Evolutionary conservation across 768 basidiomycete genomes (phyloP).

Genomic region (Clitopilus passeckerianus): DNA sequence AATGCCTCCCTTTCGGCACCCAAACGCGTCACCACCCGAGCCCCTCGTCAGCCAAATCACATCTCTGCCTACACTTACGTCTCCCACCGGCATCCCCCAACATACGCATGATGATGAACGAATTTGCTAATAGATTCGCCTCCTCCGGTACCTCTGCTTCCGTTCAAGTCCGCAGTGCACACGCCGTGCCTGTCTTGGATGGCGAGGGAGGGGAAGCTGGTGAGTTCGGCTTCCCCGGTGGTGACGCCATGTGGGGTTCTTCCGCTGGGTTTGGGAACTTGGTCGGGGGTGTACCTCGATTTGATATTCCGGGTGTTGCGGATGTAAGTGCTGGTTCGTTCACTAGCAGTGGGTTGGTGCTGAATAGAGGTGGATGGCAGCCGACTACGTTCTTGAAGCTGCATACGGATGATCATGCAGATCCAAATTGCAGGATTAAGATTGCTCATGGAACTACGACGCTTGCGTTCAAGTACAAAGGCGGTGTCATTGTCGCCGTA

Average conservation of each 20-base stretch:
- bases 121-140: constrained; percentile 61
- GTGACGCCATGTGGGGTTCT: constrained; percentile 76
- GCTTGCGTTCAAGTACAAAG: constrained; percentile 92
- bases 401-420: constrained; percentile 94
- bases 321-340: constrained; percentile 50
- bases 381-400: constrained; percentile 85
- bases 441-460: constrained; percentile 99
- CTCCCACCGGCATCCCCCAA: background rate
- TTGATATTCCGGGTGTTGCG: constrained; percentile 65
- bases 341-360: too few relatives aligned
- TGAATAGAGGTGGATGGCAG: constrained; percentile 33
- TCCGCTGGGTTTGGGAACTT: constrained; percentile 74
- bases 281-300: constrained; percentile 64
- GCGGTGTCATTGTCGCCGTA: constrained; percentile 98
- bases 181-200: constrained; percentile 47
- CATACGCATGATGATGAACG: constrained; percentile 53
- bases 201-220: constrained; percentile 44
- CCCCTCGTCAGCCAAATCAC: background rate
- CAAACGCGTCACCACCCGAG: background rate
- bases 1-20: background rate
- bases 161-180: constrained; percentile 44
- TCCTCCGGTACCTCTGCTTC: constrained; percentile 38
- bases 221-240: constrained; percentile 21
- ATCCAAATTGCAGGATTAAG: constrained; percentile 93
- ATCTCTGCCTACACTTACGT: background rate